Base-by-base conservation (phyloP, 2,329 filamentous ascomycete genomes). In the Neofusicoccum sp. region DNA sequence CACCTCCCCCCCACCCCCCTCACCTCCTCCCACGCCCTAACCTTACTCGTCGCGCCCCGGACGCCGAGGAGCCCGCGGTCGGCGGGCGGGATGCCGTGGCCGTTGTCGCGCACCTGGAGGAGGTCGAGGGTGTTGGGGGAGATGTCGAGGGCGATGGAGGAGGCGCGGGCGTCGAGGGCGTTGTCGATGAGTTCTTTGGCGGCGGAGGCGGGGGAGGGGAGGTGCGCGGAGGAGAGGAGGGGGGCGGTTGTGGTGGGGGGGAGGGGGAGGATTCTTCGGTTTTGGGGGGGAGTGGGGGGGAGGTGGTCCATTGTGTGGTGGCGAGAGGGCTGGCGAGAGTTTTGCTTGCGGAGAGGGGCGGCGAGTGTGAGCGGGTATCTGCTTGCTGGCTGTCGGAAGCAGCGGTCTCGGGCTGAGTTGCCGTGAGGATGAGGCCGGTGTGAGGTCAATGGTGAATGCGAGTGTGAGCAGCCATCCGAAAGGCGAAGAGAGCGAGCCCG, bases 141-240 rank as follows among this genome's bases (percentile, higher is more conserved):
- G 12, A 91, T 78, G 30, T 84, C 75, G 26, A 93, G 76, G 57
- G 89, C 84, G 61, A 93, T 78, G 1, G 81, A 82, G 1, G 83
- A 88, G 11, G 89, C 88, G 57, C 81, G 78, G 6, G 89, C 88
- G 72, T 93, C 89, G 20, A 93, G 81, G 44, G 89, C 82, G 71
- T 93, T 93, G 66, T 93, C 90, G 33, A 93, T 73, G 3, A 93
- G 84, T 73, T 93, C 90, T 69, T 93, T 93, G 66, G 91, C 82
- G 2, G 90, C 75, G 9, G 83, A 82, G 11, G 79, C 75, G 0
- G 89, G 82, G 6, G 84, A 83, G 4, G 82, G 78, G 53, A 92
- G 80, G 47, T 82, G 79, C 65, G 86, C 79, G 2, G 84, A 79
- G 6, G 88, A 85, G 36, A 85, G 82, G 6, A 93, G 78, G 9